Base-by-base conservation (phyloP, 2,329 filamentous ascomycete genomes). In the Penicillium brasilianum region DNA sequence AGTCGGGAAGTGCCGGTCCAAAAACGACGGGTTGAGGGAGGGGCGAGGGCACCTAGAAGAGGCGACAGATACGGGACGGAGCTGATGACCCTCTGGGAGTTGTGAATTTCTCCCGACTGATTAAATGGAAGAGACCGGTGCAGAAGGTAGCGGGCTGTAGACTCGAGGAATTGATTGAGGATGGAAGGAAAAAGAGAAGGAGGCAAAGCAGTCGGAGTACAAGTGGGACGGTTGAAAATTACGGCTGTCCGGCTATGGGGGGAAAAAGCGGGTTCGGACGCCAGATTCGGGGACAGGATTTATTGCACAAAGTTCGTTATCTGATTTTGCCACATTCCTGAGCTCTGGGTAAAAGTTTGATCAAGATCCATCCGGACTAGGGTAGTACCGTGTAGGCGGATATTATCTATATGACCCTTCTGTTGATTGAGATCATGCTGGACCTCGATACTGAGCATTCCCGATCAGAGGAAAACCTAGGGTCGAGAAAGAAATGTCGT, bases 301-400 rank as follows among this genome's bases (percentile, higher is more conserved):
- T n/a, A 59, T 49, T 66, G 22, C n/a, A n/a, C 22, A 28, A 48
- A 30, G 25, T 48, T 48, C 14, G 44, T 48, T 66, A 66, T 64
- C 61, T 57, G 64, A 66, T 66, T 63, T 64, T 64, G 64, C 61
- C 64, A 66, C 63, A 63, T 64, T 62, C 59, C n/a, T 46, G 20
- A 36, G 55, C 48, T 41, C 25, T 32, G 48, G 55, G 55, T 51
- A 50, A 43, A 43, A 43, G 32, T 20, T 44, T n/a, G 11, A 34
- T 28, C 25, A 28, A 28, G 25, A 28, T 28, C 25, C 25, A 28
- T 28, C 25, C 25, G 25, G 25, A 28, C 25, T 28, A 28, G 3
- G 25, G 25, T 28, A 28, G 25, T 28, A 28, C 25, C 25, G 6
- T 28, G 6, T 28, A 28, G 25, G 25, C 25, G 25, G 25, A 28